Evolutionary conservation across 75 land plant genomes (phyloP).

Genomic region (Chamaecyparis obtusa): DNA sequence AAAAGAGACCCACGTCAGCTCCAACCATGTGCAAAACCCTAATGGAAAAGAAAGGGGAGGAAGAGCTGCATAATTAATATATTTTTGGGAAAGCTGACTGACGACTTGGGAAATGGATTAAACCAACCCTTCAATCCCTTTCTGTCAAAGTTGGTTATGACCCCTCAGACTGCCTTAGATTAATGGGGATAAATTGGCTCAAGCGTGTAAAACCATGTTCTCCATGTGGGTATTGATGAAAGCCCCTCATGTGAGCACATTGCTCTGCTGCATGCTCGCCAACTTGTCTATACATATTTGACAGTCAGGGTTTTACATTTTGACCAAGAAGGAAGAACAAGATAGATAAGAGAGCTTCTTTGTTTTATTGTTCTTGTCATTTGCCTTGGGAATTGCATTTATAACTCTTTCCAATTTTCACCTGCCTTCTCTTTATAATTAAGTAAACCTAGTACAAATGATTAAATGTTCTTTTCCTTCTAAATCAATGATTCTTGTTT

Average conservation of each 20-base stretch:
- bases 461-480: background rate
- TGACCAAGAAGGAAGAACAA: background rate
- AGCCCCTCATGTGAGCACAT: background rate
- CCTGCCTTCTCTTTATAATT: background rate
- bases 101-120: slow-evolving; percentile 5
- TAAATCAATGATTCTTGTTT: background rate
- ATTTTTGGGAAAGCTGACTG: background rate
- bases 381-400: background rate
- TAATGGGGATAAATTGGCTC: background rate
- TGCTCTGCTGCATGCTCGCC: background rate
- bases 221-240: background rate
- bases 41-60: background rate
- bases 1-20: background rate
- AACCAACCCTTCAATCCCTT: slow-evolving; percentile 4
- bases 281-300: background rate
- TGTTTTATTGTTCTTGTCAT: background rate
- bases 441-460: background rate
- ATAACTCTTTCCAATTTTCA: background rate
- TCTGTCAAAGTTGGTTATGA: background rate
- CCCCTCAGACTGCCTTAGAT: background rate
- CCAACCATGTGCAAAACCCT: background rate
- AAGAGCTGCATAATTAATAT: background rate
- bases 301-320: background rate
- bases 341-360: background rate
- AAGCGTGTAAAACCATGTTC: slow-evolving; percentile 7